These are phyloP conservation scores for Hypoxylon sp. DNA, from an alignment of 2,329 filamentous ascomycete genomes.

Conservation along the genomic window DNA sequence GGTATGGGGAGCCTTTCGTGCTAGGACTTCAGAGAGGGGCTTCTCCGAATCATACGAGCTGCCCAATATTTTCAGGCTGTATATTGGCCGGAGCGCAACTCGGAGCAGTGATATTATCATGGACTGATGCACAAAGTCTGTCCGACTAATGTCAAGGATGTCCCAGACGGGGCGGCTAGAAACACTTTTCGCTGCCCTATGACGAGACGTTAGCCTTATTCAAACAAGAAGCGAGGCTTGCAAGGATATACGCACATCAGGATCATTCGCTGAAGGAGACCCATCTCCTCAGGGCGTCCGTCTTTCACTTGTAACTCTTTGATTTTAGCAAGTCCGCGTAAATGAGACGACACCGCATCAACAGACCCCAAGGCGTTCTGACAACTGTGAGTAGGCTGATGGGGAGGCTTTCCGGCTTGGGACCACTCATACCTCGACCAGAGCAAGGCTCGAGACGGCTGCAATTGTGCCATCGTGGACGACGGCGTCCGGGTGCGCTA, in stretches of 20 bases:
- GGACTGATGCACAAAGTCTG: constrained; percentile 61
- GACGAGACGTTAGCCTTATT: constrained; percentile 38
- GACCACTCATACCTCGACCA: constrained; percentile 59
- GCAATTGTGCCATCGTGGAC: constrained; percentile 61
- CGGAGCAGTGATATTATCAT: constrained; percentile 62
- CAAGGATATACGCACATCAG: constrained; percentile 55
- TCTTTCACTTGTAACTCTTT: constrained; percentile 52
- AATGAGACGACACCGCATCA: constrained; percentile 61
- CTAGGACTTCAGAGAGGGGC: constrained; percentile 51
- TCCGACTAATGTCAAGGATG: constrained; percentile 57
- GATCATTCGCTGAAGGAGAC: constrained; percentile 61
- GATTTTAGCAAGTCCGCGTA: constrained; percentile 58
- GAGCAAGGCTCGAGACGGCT: constrained; percentile 61
- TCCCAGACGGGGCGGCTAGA: constrained; percentile 58
- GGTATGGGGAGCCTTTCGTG: constrained; percentile 47
- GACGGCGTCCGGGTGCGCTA: constrained; percentile 57
- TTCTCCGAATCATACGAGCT: constrained; percentile 46
- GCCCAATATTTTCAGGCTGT: constrained; percentile 51
- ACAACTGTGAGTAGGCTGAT: constrained; percentile 33
- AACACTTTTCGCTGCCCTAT: constrained; percentile 60
- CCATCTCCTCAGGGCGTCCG: constrained; percentile 51
- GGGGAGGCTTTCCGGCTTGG: constrained; percentile 3
- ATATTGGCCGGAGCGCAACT: constrained; percentile 60
- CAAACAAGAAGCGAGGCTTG: constrained; percentile 4
- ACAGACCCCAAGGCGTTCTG: constrained; percentile 62